Evolutionary conservation across 768 basidiomycete species (phyloP), one percentile per base, ranked within the genome.

Genomic region (Calvatia gigantea): DNA sequence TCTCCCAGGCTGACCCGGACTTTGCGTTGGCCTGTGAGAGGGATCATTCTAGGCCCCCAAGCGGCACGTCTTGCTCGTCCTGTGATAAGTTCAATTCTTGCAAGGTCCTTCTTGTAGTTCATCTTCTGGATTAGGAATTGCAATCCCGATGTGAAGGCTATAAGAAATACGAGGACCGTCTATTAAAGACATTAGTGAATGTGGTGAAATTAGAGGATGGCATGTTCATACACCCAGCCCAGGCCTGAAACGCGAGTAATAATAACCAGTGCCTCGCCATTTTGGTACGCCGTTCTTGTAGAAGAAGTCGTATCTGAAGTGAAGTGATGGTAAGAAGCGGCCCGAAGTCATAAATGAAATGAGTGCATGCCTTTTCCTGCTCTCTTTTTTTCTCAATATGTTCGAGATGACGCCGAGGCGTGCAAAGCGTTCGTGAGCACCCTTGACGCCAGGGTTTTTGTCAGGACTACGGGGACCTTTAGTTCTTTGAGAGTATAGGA

Each of bases 191-290:
- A 35, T 44, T 33, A 53, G 43, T 27, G 60, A 58, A 7, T 52
- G 6, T 17, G 11, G 39, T 32, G 15, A 37, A 15, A 32, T n/a
- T 19, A 31, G 42, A 19, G 38, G 33, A 58, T 35, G 53, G 59
- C 27, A 29, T 15, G 67, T n/a, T n/a, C 82, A 60, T 63, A 89
- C 89, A 57, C 83, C 83, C 58, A 98, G 77, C 23, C 94, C 93
- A n/a, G 96, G 96, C 28, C 96, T 82, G 79, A 90, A 99, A 50
- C 97, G 86, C 28, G 91, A 84, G 70, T 98, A 99, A 70, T 98
- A 98, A 72, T 98, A 98, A 41, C 93, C 91, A 29, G 91, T 94
- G 14, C 94, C 96, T 60, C 95, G 80, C 96, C 96, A 99, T 67
- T 81, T 90, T 0, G 96, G 96, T 3, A 99, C 94, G 19, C 96